Evolutionary conservation across 139 green algal genomes (phyloP), one percentile per base, ranked within the genome.

Genomic region (Astrephomene gubernaculifera): DNA sequence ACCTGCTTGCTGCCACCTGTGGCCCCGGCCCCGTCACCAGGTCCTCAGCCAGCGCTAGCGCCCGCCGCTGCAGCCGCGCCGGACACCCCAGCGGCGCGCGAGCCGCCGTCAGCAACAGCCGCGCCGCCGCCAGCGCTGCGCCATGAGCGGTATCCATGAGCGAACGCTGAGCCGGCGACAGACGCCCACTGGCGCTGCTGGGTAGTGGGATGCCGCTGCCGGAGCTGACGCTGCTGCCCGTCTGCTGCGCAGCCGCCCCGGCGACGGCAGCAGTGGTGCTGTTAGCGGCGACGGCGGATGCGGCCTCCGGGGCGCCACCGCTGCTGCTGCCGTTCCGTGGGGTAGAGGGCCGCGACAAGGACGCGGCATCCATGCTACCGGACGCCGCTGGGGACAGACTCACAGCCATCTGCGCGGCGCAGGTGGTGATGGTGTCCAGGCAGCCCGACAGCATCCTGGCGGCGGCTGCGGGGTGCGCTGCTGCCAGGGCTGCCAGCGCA

Each of bases 121-220:
- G 91, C 5, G 93, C 87, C 0, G 85, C 82, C 45, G 89, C 92
- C 44, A 94, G 86, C 29, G 95, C 88, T 75, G 86, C 86, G 44
- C 95, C 95, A 64, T 97, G 90, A 53, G 95, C 85, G 7, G 88
- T 87, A 57, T 96, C 84, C 83, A 96, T 94, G 22, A 81, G 70
- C 14, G 83, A 67, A 2, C 80, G 82, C 38, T 81, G 86, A 3
- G 85, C 68, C 36, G 79, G 85, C 53, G 84, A 71, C 89, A 64
- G 24, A 54, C 79, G 41, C 75, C 2, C 43, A 6, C 31, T 12
- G 10, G 8, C 31, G n/a, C 10, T 24, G n/a, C 19, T 43, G 63
- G 7, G n/a, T n/a, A n/a, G n/a, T n/a, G n/a, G 9, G 41, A 1
- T 14, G 24, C 73, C 73, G 12, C 27, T 29, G 7, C 53, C 21